These are phyloP conservation scores for Neltuma alba DNA, from an alignment of 306 rosid genomes.

Conservation along the genomic window DNA sequence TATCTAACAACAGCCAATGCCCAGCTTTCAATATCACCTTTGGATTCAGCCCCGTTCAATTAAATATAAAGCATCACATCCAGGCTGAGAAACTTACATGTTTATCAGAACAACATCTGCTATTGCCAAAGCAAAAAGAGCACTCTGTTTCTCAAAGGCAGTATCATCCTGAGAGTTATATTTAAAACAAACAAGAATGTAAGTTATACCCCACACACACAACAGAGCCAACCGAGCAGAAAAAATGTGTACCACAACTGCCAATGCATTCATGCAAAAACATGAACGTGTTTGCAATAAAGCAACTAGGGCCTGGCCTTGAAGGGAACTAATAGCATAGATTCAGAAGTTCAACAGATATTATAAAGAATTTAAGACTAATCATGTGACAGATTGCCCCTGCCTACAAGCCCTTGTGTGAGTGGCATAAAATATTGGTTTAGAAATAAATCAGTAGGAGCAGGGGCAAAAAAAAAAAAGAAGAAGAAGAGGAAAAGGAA, in stretches of 20 bases:
- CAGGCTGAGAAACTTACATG: slow-evolving; percentile 62
- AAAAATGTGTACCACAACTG: slow-evolving; percentile 12
- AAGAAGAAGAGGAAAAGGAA: background rate
- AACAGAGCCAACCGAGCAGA: slow-evolving; percentile 21
- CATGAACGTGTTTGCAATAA: background rate
- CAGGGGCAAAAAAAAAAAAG: no score
- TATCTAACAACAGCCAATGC: slow-evolving; percentile 15
- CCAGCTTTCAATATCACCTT: slow-evolving; percentile 15
- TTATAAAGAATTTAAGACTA: background rate
- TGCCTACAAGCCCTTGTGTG: background rate
- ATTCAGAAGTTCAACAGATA: background rate
- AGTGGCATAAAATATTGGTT: slow-evolving; percentile 9
- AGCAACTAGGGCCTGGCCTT: background rate
- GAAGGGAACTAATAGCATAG: slow-evolving; percentile 14
- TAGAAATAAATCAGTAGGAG: background rate
- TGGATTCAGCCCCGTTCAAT: slow-evolving; percentile 20
- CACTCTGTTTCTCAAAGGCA: slow-evolving; percentile 95
- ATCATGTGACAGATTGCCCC: background rate
- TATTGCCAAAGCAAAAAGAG: slow-evolving; percentile 85
- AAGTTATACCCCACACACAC: slow-evolving; percentile 7
- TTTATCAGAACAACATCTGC: slow-evolving; percentile 86
- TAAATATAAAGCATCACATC: slow-evolving; percentile 27
- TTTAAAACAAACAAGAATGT: slow-evolving; percentile 21
- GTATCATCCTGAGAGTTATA: slow-evolving; percentile 80
- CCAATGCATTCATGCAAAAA: background rate